These are phyloP conservation scores for Aspergillus hiratsukae DNA, from an alignment of 2,329 filamentous ascomycete species.

Conservation along the genomic window DNA sequence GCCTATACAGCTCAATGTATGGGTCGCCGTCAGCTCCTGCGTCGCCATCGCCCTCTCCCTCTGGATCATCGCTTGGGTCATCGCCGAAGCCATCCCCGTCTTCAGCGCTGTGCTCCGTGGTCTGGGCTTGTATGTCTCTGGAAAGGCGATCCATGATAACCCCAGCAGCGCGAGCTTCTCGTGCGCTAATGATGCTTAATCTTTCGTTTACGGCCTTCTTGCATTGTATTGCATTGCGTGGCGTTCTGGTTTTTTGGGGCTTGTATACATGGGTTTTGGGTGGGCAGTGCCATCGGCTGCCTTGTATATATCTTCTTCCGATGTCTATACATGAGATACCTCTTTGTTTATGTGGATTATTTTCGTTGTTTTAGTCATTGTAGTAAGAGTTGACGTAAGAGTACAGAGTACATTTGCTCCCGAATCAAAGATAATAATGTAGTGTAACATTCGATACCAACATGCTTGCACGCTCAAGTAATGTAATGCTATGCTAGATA, in stretches of 20 bases:
- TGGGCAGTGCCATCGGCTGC: background rate
- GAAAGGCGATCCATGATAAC: slow-evolving; percentile 32
- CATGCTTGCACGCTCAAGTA: background rate
- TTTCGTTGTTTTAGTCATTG: background rate
- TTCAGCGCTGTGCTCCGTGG: slow-evolving; percentile 50
- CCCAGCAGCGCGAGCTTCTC: slow-evolving; percentile 29
- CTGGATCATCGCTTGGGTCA: slow-evolving; percentile 62
- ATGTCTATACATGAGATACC: background rate
- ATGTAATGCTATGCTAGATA: background rate
- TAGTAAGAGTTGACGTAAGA: background rate
- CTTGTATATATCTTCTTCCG: background rate
- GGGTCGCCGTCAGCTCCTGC: slow-evolving; percentile 55
- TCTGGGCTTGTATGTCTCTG: slow-evolving; percentile 33
- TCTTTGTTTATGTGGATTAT: background rate
- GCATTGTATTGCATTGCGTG: slow-evolving; percentile 1
- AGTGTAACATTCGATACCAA: background rate
- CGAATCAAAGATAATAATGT: background rate
- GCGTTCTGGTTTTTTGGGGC: background rate
- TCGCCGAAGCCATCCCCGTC: slow-evolving; percentile 65
- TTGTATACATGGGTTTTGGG: background rate
- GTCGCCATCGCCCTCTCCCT: slow-evolving; percentile 50
- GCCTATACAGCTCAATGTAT: slow-evolving; percentile 6
- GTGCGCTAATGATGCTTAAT: slow-evolving; percentile 25
- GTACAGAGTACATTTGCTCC: too few species aligned
- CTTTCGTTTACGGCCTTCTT: background rate